phyloP scores from a whole-genome alignment of 2,329 filamentous ascomycete species.

The Penicillium sp. region DNA sequence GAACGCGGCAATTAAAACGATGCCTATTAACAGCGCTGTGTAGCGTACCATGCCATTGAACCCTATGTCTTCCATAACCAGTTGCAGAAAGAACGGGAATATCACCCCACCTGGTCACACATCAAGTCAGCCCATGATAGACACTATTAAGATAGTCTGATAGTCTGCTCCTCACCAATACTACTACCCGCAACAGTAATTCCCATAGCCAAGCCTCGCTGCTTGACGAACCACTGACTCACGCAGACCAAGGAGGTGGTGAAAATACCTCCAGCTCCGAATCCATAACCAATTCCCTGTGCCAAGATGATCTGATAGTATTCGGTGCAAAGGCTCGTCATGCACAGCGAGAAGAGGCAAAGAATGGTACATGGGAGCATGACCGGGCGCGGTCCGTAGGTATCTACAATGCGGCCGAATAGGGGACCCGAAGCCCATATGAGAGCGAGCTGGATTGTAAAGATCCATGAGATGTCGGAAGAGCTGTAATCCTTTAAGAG shows the following conservation, averaged over 20 bases:
- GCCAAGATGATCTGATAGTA: background rate
- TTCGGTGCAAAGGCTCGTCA: background rate
- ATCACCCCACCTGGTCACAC: background rate
- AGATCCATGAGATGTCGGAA: background rate
- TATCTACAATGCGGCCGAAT: background rate
- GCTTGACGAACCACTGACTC: conserved; percentile 3
- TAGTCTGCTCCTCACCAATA: background rate
- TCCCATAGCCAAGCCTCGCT: conserved; percentile 1
- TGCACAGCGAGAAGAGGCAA: background rate
- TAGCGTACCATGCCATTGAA: background rate
- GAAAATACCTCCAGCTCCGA: conserved; percentile 1
- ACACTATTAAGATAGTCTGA: background rate
- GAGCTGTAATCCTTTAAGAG: background rate
- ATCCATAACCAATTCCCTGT: background rate
- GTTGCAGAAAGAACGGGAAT: background rate
- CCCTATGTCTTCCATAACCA: background rate
- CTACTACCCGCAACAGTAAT: conserved; percentile 1
- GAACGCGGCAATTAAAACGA: background rate
- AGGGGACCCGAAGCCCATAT: background rate
- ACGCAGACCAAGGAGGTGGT: conserved; percentile 1
- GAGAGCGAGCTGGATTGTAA: background rate
- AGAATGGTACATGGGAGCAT: background rate
- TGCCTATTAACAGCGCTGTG: background rate
- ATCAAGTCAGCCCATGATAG: background rate
- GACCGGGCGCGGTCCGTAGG: background rate